Evolutionary conservation across 257 asterid genomes (phyloP).

Genomic region (Nicotiana attenuata): DNA sequence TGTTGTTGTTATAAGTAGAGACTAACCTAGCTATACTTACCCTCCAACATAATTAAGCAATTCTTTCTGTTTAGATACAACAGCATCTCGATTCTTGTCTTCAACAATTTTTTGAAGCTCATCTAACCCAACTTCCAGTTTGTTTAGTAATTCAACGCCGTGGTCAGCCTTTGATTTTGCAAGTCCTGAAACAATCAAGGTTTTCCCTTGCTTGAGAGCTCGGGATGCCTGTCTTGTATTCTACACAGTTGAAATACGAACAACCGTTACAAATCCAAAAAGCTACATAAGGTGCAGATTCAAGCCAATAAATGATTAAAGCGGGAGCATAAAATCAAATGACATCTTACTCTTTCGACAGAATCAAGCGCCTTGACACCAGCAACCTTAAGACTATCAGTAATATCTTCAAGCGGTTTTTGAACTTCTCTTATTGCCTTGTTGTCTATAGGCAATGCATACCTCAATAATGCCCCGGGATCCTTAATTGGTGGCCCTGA

Average conservation of each 20-base stretch:
- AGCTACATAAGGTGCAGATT: neutral
- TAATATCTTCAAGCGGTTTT: constrained; percentile 94
- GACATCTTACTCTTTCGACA: constrained; percentile 72
- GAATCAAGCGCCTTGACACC: constrained; percentile 85
- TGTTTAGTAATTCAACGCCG: constrained; percentile 72
- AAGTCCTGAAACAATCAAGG: constrained; percentile 71
- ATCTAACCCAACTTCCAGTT: constrained; percentile 77
- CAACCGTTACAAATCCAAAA: neutral
- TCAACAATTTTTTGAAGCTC: constrained; percentile 71
- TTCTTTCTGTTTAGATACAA: constrained; percentile 91
- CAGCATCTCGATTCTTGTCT: constrained; percentile 69
- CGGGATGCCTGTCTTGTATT: constrained; percentile 83
- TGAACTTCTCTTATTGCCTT: constrained; percentile 97
- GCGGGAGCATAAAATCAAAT: neutral
- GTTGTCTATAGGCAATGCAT: constrained; percentile 88
- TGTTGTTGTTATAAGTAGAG: neutral
- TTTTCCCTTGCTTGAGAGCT: constrained; percentile 69
- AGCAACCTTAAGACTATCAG: constrained; percentile 83
- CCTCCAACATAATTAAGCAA: constrained; percentile 94
- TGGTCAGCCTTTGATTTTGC: constrained; percentile 78
- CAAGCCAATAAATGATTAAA: neutral
- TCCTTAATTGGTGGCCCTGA: constrained; percentile 98
- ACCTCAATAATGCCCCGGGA: constrained; percentile 85
- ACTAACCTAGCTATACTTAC: constrained; percentile 39
- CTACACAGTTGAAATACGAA: constrained; percentile 36